A percentile compares a stretch with the other conserved stretches of the same genome.
phyloP scores from a whole-genome alignment of 2,329 filamentous ascomycete genomes.

The Magnaporthales sp. region DNA sequence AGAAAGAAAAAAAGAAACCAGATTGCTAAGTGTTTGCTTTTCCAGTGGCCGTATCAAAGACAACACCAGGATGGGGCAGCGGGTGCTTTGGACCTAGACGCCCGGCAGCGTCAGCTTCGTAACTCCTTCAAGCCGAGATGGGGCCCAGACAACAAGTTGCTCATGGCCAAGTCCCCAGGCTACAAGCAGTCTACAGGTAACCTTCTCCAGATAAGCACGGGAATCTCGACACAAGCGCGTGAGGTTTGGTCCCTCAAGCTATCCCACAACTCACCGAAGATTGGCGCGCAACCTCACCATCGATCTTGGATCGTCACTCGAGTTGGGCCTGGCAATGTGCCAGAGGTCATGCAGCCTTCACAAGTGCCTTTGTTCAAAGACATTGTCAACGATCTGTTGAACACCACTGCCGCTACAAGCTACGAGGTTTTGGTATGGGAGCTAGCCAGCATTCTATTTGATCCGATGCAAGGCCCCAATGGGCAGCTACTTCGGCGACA shows the following conservation, averaged over 20 bases:
- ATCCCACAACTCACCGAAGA: background rate
- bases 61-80: slow-evolving; percentile 56
- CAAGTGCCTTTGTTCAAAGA: slow-evolving; percentile 1
- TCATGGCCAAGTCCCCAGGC: background rate
- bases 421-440: slow-evolving; percentile 78
- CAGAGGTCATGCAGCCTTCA: background rate
- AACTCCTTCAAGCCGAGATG: slow-evolving; percentile 70
- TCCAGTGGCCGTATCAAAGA: slow-evolving; percentile 82
- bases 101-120: slow-evolving; percentile 60
- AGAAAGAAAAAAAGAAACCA: slow-evolving; percentile 8
- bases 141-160: slow-evolving; percentile 41
- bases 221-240: background rate
- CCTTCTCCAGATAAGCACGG: background rate
- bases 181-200: background rate
- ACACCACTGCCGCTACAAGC: slow-evolving; percentile 29
- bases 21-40: slow-evolving; percentile 37
- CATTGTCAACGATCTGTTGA: slow-evolving; percentile 19
- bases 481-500: slow-evolving; percentile 42
- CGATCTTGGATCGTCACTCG: slow-evolving; percentile 2
- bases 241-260: slow-evolving; percentile 1
- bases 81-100: slow-evolving; percentile 53
- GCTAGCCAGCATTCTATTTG: slow-evolving; percentile 79
- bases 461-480: slow-evolving; percentile 42
- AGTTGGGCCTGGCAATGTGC: background rate
- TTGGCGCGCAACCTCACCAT: background rate